phyloP scores from a whole-genome alignment of 116 monocot genomes.

The Dioscorea cayenensis region DNA sequence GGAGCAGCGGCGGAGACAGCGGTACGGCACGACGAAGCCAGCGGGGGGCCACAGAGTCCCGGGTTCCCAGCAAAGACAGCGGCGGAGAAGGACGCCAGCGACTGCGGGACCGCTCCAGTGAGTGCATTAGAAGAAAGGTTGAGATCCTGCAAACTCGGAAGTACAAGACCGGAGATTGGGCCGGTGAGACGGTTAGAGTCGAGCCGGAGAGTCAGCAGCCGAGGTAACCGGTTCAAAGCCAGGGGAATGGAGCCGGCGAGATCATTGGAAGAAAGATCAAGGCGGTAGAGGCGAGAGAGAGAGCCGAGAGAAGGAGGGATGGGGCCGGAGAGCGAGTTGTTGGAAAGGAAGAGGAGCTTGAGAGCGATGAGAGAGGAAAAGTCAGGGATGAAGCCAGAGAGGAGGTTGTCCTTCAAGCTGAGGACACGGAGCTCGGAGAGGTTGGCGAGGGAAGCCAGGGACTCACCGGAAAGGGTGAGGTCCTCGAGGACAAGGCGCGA shows the following conservation, averaged over 20 bases:
- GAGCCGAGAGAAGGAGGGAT: constrained; percentile 17
- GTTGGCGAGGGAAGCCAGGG: constrained; percentile 13
- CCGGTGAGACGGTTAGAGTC: constrained; percentile 30
- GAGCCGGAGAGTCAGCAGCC: constrained; percentile 36
- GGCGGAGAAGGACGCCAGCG: constrained; percentile 28
- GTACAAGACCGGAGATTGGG: constrained; percentile 18
- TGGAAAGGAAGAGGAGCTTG: constrained; percentile 35
- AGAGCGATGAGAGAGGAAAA: constrained; percentile 16
- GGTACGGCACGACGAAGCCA: constrained; percentile 22
- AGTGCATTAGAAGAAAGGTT: not conserved
- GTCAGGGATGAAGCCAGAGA: constrained; percentile 37
- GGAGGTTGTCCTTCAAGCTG: constrained; percentile 32
- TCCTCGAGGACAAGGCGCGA: constrained; percentile 37
- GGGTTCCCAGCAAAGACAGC: constrained; percentile 47
- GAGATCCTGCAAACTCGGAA: not conserved
- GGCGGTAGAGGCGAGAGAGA: constrained; percentile 22
- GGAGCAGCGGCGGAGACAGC: not conserved
- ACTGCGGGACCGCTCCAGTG: constrained; percentile 4
- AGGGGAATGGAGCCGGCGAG: constrained; percentile 32
- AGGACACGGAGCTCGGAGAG: constrained; percentile 42
- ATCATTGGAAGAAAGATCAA: constrained; percentile 49
- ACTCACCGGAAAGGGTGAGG: constrained; percentile 37
- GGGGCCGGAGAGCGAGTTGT: constrained; percentile 35
- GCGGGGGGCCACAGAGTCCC: constrained; percentile 62
- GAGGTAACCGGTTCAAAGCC: constrained; percentile 8